Percentiles rank a stretch among this genome's conserved stretches.
Evolutionary conservation across 2,329 filamentous ascomycete species (phyloP).

Genomic region (Sclerotinia sclerotiorum): DNA sequence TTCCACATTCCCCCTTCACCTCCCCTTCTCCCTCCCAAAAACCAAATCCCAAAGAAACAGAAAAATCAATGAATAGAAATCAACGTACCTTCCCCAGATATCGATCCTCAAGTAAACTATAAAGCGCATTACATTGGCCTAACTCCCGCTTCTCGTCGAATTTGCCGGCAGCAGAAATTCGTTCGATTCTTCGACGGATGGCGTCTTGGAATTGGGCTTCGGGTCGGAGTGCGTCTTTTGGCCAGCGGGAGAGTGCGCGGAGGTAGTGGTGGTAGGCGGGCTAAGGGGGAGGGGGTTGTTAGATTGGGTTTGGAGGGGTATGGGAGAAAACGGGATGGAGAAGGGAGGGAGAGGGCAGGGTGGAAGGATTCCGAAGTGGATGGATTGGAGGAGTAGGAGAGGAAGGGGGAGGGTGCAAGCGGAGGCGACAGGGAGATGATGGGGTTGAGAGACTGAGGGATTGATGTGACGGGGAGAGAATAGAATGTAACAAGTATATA

Average conservation of each 20-base stretch:
- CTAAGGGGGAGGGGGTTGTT: constrained; percentile 37
- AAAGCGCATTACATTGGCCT: constrained; percentile 59
- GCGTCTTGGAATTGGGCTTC: constrained; percentile 61
- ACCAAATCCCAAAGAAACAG: background rate
- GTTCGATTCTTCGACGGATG: constrained; percentile 49
- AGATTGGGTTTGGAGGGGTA: background rate
- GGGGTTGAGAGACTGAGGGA: too few relatives aligned
- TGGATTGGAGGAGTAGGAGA: background rate
- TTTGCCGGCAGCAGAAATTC: constrained; percentile 32
- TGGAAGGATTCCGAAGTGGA: too few relatives aligned
- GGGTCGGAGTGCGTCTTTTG: constrained; percentile 62
- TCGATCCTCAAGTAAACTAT: constrained; percentile 58
- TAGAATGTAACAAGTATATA: too few relatives aligned
- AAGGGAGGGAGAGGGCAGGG: background rate
- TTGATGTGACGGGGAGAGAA: too few relatives aligned
- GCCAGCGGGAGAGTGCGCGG: constrained; percentile 58
- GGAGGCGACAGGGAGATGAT: background rate
- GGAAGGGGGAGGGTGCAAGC: background rate
- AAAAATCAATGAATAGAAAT: background rate
- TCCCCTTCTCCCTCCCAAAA: background rate
- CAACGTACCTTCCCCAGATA: constrained; percentile 54
- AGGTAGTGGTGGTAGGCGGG: constrained; percentile 50
- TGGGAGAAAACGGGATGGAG: background rate
- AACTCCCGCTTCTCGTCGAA: constrained; percentile 51
- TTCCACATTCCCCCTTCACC: background rate